A percentile compares a stretch with the other conserved stretches of the same genome.
These are phyloP conservation scores for Xylaria palmicola DNA, from an alignment of 495 filamentous ascomycete genomes.

Conservation along the genomic window DNA sequence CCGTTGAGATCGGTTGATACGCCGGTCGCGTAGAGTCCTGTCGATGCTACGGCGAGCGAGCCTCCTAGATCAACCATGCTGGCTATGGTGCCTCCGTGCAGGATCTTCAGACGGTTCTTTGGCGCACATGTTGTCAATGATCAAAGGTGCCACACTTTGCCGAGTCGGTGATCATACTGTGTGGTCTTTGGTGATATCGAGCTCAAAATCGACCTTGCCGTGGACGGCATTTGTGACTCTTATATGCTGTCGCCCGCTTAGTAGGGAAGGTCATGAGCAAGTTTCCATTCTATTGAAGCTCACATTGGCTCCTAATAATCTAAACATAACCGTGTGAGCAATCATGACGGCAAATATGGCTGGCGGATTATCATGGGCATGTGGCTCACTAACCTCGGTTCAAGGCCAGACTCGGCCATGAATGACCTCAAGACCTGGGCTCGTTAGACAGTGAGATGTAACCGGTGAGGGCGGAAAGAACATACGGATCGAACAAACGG, in stretches of 20 bases:
- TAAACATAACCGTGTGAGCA: conserved; percentile 16
- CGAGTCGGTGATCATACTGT: conserved; percentile 57
- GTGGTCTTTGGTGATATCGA: conserved; percentile 83
- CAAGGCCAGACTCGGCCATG: conserved; percentile 76
- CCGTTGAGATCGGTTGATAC: conserved; percentile 92
- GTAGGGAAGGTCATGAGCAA: neutral
- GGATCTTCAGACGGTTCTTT: conserved; percentile 83
- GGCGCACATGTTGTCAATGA: neutral
- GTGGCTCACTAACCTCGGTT: conserved; percentile 67
- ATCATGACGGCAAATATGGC: too few species aligned
- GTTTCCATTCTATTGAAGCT: conserved; percentile 3
- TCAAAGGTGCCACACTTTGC: neutral
- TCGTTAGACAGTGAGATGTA: neutral
- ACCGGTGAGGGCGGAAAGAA: neutral
- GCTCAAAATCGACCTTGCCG: conserved; percentile 81
- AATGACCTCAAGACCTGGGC: conserved; percentile 78
- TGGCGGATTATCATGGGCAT: too few species aligned
- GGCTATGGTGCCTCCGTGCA: conserved; percentile 94
- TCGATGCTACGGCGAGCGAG: conserved; percentile 88
- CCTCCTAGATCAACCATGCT: conserved; percentile 95
- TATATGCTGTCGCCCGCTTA: conserved; percentile 50
- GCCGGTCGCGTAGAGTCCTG: conserved; percentile 82
- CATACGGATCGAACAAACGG: conserved; percentile 44
- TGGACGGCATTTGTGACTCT: conserved; percentile 72
- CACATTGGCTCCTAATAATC: conserved; percentile 46